phyloP scores from a whole-genome alignment of 106 monocot genomes.

The Allium fistulosum region DNA sequence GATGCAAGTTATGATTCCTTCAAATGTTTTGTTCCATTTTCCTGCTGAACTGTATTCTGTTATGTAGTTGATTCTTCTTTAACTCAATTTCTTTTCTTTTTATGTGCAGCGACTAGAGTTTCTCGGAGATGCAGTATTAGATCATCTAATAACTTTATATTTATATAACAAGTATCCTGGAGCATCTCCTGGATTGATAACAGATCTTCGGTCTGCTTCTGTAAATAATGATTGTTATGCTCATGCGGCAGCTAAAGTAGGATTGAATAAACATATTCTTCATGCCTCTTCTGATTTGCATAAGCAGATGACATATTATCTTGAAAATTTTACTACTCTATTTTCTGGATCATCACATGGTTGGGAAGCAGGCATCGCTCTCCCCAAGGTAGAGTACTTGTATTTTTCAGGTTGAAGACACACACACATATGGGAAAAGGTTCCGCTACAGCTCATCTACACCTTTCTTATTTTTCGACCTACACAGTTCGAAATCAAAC shows the following conservation, averaged over 20 bases:
- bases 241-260: constrained; percentile 57
- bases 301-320: constrained; percentile 37
- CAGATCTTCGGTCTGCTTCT: constrained; percentile 54
- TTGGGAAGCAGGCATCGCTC: constrained; percentile 59
- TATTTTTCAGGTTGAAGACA: background rate
- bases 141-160: constrained; percentile 43
- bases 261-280: constrained; percentile 56
- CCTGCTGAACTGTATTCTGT: too few relatives aligned
- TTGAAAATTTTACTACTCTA: constrained; percentile 20
- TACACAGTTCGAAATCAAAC: too few relatives aligned
- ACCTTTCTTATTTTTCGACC: too few relatives aligned
- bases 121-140: constrained; percentile 63
- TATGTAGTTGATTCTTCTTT: background rate
- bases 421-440: too few relatives aligned
- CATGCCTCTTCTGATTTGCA: constrained; percentile 55
- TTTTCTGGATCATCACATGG: constrained; percentile 62
- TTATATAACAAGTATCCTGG: constrained; percentile 36
- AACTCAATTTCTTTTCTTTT: background rate
- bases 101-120: constrained; percentile 54
- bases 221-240: constrained; percentile 73
- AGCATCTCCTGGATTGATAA: constrained; percentile 44
- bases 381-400: constrained; percentile 42
- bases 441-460: too few relatives aligned
- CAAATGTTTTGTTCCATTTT: too few relatives aligned
- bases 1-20: too few relatives aligned